Base-by-base conservation (phyloP, 352 stramenopile genomes). In the Peronosclerospora sorghi region DNA sequence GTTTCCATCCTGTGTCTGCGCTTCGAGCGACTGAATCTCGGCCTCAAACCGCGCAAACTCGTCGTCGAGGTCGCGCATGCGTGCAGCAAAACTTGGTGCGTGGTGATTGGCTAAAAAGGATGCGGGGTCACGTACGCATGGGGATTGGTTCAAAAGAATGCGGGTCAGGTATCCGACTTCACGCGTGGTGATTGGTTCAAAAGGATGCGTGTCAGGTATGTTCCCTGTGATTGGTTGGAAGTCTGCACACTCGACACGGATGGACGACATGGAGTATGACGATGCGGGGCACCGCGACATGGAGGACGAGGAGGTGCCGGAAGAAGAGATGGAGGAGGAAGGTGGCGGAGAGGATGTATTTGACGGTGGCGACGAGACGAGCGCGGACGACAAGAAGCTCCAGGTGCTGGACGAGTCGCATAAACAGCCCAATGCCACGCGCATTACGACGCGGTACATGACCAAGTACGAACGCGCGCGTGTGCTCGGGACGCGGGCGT, bases 381-480 rank as follows among this genome's bases (percentile, higher is more conserved):
- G 32, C 13, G 41, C 60, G 23, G 65, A 86, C 17, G 73, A 90
- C 36, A 58, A 49, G 39, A 84, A 84, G 49, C 51, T 89, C 30
- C 73, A 80, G 49, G 64, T 92, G 48, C 60, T 89, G 14, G 77
- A 92, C 59, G 79, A 89, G 50, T 89, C 74, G 15, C 76, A 92
- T 56, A 87, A 86, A 44, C 68, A 87, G 54, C 76, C 80, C 12
- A 94, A 94, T 55, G 68, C 66, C 14, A 73, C 91, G 43, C 76
- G 93, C 50, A 96, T 98, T 51, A 99, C 96, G 18, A 99, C 95
- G 7, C 73, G 83, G 29, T 99, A 98, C 76, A 96, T 99, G 76
- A 99, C 96, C 38, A 99, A 99, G 77, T 99, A 99, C 71, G 96
- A 99, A 65, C 73, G 90, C 48, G 96, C 96, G 12, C 83, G 96